phyloP scores from a whole-genome alignment of 805 yeast genomes.

The Suhomyces sp. region DNA sequence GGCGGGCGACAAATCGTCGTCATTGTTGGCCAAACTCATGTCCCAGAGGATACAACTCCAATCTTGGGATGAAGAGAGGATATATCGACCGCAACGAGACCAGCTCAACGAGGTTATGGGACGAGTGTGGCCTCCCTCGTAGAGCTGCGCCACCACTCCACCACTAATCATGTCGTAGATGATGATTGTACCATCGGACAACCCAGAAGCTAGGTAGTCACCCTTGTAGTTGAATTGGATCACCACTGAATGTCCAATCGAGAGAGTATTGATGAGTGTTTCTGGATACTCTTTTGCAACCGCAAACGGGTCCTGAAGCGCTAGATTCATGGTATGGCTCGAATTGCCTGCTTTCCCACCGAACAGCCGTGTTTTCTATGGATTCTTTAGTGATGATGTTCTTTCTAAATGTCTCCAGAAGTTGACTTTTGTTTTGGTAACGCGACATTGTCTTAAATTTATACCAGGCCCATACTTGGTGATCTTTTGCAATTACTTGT shows the following conservation, averaged over 20 bases:
- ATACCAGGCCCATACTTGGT: too few species aligned
- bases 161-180: slow-evolving; percentile 73
- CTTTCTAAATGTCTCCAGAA: too few species aligned
- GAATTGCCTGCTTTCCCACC: neutral
- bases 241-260: slow-evolving; percentile 64
- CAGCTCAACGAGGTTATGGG: slow-evolving; percentile 73
- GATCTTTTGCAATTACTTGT: too few species aligned
- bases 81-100: slow-evolving; percentile 69
- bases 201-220: slow-evolving; percentile 82
- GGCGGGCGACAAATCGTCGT: slow-evolving; percentile 25
- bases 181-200: slow-evolving; percentile 68
- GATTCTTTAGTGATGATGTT: too few species aligned
- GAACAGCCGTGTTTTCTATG: too few species aligned
- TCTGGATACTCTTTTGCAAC: slow-evolving; percentile 93
- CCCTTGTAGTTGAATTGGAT: slow-evolving; percentile 72
- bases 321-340: slow-evolving; percentile 58
- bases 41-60: slow-evolving; percentile 87
- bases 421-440: too few species aligned
- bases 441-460: too few species aligned
- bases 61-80: slow-evolving; percentile 74
- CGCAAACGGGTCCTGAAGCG: slow-evolving; percentile 85
- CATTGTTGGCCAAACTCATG: slow-evolving; percentile 35
- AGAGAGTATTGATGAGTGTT: slow-evolving; percentile 66
- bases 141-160: slow-evolving; percentile 51
- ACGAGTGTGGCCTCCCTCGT: slow-evolving; percentile 58